Percentiles rank a stretch among this genome's conserved stretches.
Conservation (phyloP, 495 filamentous ascomycete genomes). For the Podospora conica region DNA sequence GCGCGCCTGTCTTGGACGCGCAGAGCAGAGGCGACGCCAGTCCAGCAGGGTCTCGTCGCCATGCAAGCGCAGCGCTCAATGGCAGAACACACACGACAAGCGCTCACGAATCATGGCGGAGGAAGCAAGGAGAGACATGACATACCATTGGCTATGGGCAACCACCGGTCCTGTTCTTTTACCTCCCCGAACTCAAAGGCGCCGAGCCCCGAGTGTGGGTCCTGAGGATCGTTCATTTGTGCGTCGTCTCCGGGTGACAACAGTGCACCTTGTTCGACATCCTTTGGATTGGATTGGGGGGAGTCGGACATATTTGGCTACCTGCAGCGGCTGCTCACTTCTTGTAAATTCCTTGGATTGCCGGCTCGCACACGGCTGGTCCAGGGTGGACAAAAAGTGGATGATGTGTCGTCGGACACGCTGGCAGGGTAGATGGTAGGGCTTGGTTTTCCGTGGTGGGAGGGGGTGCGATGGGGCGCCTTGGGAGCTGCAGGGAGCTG, state of each 20-base stretch:
- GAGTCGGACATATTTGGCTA: conserved; percentile 88
- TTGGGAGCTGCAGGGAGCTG: conserved; percentile 42
- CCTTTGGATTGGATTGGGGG: conserved; percentile 89
- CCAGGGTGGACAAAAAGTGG: conserved; percentile 28
- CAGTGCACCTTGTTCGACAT: conserved; percentile 86
- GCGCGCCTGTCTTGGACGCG: conserved; percentile 45
- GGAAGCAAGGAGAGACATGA: conserved; percentile 34
- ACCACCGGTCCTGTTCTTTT: conserved; percentile 99
- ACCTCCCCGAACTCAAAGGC: conserved; percentile 99
- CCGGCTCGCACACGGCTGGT: conserved; percentile 45
- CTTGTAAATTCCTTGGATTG: conserved; percentile 52
- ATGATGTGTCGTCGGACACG: conserved; percentile 52
- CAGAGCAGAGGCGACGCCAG: conserved; percentile 37
- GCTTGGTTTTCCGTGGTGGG: conserved; percentile 32
- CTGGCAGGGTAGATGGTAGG: conserved; percentile 45
- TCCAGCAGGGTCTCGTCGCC: conserved; percentile 31
- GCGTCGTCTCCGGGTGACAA: conserved; percentile 74
- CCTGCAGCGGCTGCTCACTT: conserved; percentile 58
- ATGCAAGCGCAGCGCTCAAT: conserved; percentile 33
- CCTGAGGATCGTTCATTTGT: conserved; percentile 55
- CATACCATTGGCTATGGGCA: conserved; percentile 99
- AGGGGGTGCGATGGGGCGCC: conserved; percentile 23
- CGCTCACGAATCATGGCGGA: conserved; percentile 43
- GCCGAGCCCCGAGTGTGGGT: conserved; percentile 54
- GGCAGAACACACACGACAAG: conserved; percentile 24